A percentile compares a stretch with the other conserved stretches of the same genome.
Evolutionary conservation across 2,329 filamentous ascomycete genomes (phyloP).

Genomic region (Colletotrichum scovillei): DNA sequence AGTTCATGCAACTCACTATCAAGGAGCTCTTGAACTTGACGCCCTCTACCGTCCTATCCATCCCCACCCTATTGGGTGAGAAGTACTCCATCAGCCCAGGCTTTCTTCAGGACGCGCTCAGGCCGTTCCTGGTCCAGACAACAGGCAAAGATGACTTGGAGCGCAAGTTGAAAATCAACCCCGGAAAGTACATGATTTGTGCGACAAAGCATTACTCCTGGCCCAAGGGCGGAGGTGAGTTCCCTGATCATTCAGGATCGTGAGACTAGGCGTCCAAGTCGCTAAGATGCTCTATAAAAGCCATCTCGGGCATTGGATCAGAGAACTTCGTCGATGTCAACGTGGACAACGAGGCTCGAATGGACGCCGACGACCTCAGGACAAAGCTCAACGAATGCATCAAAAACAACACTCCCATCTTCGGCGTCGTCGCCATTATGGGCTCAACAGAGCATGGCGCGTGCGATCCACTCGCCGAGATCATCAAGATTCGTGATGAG

Average conservation of each 20-base stretch:
- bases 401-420: neutral
- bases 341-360: neutral
- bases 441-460: slow-evolving; percentile 47
- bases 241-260: neutral
- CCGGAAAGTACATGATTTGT: slow-evolving; percentile 50
- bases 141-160: slow-evolving; percentile 52
- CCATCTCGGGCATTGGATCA: neutral
- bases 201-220: slow-evolving; percentile 60
- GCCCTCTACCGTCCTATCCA: neutral
- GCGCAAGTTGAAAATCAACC: slow-evolving; percentile 45
- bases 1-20: too few species aligned
- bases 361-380: neutral
- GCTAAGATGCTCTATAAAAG: neutral
- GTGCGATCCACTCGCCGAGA: slow-evolving; percentile 52
- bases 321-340: neutral
- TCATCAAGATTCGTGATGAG: slow-evolving; percentile 52
- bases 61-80: neutral
- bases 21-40: neutral
- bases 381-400: neutral
- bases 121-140: slow-evolving; percentile 46
- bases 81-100: neutral
- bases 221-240: slow-evolving; percentile 58
- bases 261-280: neutral
- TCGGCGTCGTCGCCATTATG: slow-evolving; percentile 32
- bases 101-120: neutral